Base-by-base conservation (phyloP, 1,284 basidiomycete genomes). In the Ceraceosorus guamensis region DNA sequence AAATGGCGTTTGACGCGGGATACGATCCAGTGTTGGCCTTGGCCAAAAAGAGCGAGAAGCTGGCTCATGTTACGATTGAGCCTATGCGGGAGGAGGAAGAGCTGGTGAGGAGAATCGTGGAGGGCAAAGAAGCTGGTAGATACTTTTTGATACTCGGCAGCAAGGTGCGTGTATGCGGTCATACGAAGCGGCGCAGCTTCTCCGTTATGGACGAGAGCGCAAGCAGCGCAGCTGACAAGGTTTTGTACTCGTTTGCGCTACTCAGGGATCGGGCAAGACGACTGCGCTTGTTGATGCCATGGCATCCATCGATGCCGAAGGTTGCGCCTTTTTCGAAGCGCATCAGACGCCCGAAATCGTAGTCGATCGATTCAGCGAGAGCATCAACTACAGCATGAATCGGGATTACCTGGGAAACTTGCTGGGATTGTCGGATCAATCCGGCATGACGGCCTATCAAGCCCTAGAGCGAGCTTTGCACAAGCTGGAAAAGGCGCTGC, bases 401-500 rank as follows among this genome's bases (percentile, higher is more conserved):
- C 61, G 70, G 18, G 70, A 73, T 52, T 73, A 71, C 35, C 64
- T 73, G 24, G 70, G 70, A 50, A 68, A 66, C 52, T 58, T 73
- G 13, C 60, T 73, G 1, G 70, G 70, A 34, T 63, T 73, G 37
- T 64, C 64, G 4, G 70, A 73, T 53, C 60, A 68, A 2, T 63
- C 60, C 5, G 67, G 68, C 49, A 71, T 71, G 67, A 64, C 60
- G 32, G 55, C 61, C 44, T 69, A 65, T 48, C 70, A 73, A 50
- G 57, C 60, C 35, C 61, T 73, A 0, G 70, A 73, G 34, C 58
- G 70, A 6, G 65, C 63, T 13, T 44, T 73, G 46, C 70, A 73
- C 61, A 73, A 73, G 60, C 66, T 73, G 3, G 70, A 73, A 48
- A 56, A 50, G 32, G 70, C 70, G 8, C 56, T 73, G 16, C 68